Evolutionary conservation across 805 yeast genomes (phyloP).

Genomic region (Teunomyces tritomae): DNA sequence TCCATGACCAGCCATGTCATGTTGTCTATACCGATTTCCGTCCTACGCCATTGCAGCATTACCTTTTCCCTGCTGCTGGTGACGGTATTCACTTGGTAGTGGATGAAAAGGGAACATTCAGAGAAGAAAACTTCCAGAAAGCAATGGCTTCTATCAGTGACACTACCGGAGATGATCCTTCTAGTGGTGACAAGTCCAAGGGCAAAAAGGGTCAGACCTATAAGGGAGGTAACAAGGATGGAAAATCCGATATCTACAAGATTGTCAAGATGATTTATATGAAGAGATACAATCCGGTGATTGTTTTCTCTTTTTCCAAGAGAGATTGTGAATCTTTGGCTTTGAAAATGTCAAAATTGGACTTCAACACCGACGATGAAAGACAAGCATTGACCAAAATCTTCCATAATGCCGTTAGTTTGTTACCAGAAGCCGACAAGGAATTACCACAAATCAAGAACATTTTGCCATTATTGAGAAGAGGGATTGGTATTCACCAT

Average conservation of each 20-base stretch:
- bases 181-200: constrained; percentile 52
- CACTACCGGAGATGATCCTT: constrained; percentile 80
- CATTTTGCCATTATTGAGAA: constrained; percentile 78
- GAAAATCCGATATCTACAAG: constrained; percentile 84
- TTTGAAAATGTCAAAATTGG: constrained; percentile 90
- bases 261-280: constrained; percentile 98
- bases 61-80: constrained; percentile 96
- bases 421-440: constrained; percentile 86
- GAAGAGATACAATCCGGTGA: constrained; percentile 94
- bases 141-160: constrained; percentile 94
- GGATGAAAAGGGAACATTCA: constrained; percentile 92
- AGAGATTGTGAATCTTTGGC: constrained; percentile 96
- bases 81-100: constrained; percentile 97
- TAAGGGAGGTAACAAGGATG: constrained; percentile 82
- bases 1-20: constrained; percentile 95
- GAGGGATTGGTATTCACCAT: constrained; percentile 99
- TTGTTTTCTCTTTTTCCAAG: constrained; percentile 96
- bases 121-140: constrained; percentile 97
- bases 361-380: constrained; percentile 92
- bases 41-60: constrained; percentile 98
- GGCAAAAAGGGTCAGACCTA: constrained; percentile 77
- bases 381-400: constrained; percentile 87
- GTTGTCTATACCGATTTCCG: constrained; percentile 98
- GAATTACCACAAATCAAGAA: constrained; percentile 93
- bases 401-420: constrained; percentile 82